These are phyloP conservation scores for Geum urbanum DNA, from an alignment of 306 rosid species.

Conservation along the genomic window DNA sequence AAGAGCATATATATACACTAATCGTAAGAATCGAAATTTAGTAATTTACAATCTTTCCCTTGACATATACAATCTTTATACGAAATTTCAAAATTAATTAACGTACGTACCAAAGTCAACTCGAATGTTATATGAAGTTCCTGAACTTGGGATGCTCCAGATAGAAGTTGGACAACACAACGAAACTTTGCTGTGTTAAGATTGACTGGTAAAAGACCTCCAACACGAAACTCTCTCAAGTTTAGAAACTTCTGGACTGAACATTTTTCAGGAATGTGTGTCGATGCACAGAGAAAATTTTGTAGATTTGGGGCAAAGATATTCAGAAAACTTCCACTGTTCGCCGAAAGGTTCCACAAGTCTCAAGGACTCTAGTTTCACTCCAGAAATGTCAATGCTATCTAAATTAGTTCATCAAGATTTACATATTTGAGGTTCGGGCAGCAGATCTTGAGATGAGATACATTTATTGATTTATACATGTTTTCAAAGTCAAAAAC, in stretches of 20 bases:
- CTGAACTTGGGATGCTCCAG: no score
- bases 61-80: no score
- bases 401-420: not conserved
- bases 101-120: no score
- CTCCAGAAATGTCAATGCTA: not conserved
- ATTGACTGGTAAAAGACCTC: no score
- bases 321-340: not conserved
- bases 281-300: not conserved
- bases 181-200: no score
- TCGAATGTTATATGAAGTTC: no score
- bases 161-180: no score
- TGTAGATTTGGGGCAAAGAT: not conserved
- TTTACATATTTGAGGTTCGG: not conserved
- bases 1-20: no score
- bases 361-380: not conserved
- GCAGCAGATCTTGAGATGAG: not conserved
- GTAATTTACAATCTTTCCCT: no score
- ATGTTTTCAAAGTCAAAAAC: fast-evolving
- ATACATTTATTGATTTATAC: fast-evolving
- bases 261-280: not conserved
- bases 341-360: not conserved
- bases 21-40: no score
- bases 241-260: not conserved
- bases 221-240: no score
- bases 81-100: no score